Evolutionary conservation across 306 rosid species (phyloP).

Genomic region (Inga laurina): DNA sequence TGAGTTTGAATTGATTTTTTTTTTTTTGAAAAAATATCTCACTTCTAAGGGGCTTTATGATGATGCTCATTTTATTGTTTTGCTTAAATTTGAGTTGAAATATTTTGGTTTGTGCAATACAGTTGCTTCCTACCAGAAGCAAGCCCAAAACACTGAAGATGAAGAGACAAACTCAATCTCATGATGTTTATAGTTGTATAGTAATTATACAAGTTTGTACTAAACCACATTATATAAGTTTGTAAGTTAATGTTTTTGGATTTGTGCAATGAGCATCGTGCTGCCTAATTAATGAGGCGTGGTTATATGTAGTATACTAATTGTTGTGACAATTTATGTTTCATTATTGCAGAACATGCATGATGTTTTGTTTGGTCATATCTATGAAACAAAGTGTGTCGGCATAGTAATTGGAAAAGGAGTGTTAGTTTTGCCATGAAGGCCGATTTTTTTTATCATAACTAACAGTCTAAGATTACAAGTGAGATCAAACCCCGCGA

Average conservation of each 20-base stretch:
- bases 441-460: no score
- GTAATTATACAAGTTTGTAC: conserved; percentile 33
- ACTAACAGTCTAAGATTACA: no score
- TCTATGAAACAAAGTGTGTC: not conserved
- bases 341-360: not conserved
- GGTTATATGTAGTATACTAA: not conserved
- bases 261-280: conserved; percentile 28
- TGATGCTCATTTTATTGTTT: not conserved
- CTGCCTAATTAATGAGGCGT: conserved; percentile 20
- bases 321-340: not conserved
- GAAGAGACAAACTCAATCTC: not conserved
- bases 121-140: conserved; percentile 19
- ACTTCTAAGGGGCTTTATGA: not conserved
- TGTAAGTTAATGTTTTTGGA: conserved; percentile 23
- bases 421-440: not conserved
- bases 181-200: conserved; percentile 1
- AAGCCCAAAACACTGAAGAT: conserved; percentile 13
- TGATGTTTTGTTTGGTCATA: not conserved
- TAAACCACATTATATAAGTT: conserved; percentile 7
- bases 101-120: conserved; percentile 30
- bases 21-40: not conserved
- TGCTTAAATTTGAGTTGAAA: not conserved
- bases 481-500: no score
- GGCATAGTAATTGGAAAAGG: not conserved
- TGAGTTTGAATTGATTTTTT: no score